Conservation (phyloP, 306 rosid species). For the Sicyos edulis region DNA sequence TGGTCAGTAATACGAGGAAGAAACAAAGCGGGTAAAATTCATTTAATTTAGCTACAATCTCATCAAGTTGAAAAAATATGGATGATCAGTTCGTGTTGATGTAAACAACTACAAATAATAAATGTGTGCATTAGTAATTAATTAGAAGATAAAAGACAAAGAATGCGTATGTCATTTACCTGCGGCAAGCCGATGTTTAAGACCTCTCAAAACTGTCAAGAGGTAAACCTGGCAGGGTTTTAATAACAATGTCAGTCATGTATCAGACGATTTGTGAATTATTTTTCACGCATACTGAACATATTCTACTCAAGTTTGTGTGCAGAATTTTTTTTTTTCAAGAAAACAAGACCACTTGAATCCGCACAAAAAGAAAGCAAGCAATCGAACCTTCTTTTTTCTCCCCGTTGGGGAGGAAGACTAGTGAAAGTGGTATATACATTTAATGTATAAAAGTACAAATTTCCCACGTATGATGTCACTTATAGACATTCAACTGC, state of each 20-base stretch:
- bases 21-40: neutral
- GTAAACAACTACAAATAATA: constrained; percentile 2
- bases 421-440: too few relatives aligned
- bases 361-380: too few relatives aligned
- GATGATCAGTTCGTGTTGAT: neutral
- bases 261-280: too few relatives aligned
- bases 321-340: too few relatives aligned
- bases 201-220: constrained; percentile 80
- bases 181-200: constrained; percentile 91
- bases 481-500: too few relatives aligned
- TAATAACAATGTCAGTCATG: constrained; percentile 31
- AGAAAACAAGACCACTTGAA: too few relatives aligned
- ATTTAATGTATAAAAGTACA: too few relatives aligned
- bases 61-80: neutral
- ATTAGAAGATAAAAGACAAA: neutral
- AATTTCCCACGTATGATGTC: too few relatives aligned
- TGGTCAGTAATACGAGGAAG: constrained; percentile 8
- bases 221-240: constrained; percentile 76
- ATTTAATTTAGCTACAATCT: neutral
- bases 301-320: too few relatives aligned
- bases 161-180: constrained; percentile 42
- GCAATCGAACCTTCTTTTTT: too few relatives aligned
- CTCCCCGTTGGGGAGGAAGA: too few relatives aligned
- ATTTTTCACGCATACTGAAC: too few relatives aligned
- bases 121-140: neutral